Evolutionary conservation across 140 eudicot species (phyloP).

Genomic region (Stevia rebaudiana): DNA sequence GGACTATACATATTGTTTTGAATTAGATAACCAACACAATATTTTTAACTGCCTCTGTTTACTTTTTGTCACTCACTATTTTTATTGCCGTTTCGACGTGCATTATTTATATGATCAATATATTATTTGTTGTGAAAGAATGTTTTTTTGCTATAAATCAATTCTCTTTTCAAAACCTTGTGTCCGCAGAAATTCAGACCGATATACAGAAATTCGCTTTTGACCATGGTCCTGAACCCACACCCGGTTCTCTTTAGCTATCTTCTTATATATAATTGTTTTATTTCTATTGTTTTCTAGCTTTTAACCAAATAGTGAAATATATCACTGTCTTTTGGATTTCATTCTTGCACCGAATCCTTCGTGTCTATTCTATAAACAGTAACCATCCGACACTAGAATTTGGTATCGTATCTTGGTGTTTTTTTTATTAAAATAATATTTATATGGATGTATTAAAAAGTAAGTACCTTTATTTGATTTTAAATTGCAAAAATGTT

Average conservation of each 20-base stretch:
- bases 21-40: too few species aligned
- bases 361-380: conserved; percentile 21
- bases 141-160: too few species aligned
- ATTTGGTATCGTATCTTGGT: background rate
- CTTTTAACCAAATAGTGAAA: background rate
- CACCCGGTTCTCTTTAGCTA: background rate
- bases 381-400: conserved; percentile 9
- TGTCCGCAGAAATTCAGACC: background rate
- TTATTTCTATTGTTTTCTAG: background rate
- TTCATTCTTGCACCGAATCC: conserved; percentile 22
- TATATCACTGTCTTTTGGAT: conserved; percentile 28
- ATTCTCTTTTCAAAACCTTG: background rate
- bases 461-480: background rate
- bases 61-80: too few species aligned
- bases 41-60: too few species aligned
- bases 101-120: too few species aligned
- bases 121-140: background rate
- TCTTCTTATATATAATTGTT: background rate
- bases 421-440: background rate
- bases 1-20: too few species aligned
- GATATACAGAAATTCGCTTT: background rate
- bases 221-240: conserved; percentile 10
- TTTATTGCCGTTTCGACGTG: too few species aligned
- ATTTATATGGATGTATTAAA: background rate
- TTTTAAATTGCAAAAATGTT: background rate